A percentile compares a stretch with the other conserved stretches of the same genome.
Evolutionary conservation across 2,329 filamentous ascomycete genomes (phyloP).

Genomic region (Xylaria sp.): DNA sequence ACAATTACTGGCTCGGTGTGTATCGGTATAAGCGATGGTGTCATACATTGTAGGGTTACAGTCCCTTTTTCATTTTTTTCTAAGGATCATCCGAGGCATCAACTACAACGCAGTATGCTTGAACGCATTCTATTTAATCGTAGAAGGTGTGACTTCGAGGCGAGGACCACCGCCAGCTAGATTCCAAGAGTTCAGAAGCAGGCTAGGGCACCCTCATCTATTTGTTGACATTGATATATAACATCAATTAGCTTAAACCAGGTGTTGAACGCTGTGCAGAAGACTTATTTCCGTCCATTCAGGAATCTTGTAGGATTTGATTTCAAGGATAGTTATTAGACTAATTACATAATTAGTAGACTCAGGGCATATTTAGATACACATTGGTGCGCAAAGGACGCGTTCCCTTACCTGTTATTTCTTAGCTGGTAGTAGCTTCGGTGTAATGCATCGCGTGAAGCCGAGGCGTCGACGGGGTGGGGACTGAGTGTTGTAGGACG

Average conservation of each 20-base stretch:
- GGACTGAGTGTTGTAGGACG: not conserved
- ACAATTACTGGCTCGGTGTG: conserved; percentile 35
- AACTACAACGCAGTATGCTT: conserved; percentile 30
- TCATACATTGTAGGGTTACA: conserved; percentile 41
- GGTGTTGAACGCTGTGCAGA: not conserved
- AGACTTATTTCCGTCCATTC: not conserved
- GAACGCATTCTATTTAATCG: conserved; percentile 11
- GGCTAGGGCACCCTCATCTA: not conserved
- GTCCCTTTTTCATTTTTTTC: conserved; percentile 34
- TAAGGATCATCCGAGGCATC: conserved; percentile 40
- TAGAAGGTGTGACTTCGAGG: conserved; percentile 6
- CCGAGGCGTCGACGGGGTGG: not conserved
- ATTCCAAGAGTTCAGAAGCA: conserved; percentile 8
- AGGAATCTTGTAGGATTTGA: not conserved
- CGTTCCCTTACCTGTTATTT: not conserved
- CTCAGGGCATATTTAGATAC: not conserved
- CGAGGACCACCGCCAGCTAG: conserved; percentile 3
- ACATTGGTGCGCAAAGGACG: not conserved
- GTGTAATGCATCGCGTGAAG: conserved; percentile 23
- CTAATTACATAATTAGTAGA: not conserved
- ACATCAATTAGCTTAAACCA: not conserved
- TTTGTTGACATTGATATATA: conserved; percentile 11
- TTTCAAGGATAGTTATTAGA: not conserved
- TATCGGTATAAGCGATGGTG: conserved; percentile 42
- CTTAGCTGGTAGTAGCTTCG: conserved; percentile 21